A percentile compares a stretch with the other conserved stretches of the same genome.
Conservation (phyloP, 257 asterid species). For the Nicotiana sylvestris region DNA sequence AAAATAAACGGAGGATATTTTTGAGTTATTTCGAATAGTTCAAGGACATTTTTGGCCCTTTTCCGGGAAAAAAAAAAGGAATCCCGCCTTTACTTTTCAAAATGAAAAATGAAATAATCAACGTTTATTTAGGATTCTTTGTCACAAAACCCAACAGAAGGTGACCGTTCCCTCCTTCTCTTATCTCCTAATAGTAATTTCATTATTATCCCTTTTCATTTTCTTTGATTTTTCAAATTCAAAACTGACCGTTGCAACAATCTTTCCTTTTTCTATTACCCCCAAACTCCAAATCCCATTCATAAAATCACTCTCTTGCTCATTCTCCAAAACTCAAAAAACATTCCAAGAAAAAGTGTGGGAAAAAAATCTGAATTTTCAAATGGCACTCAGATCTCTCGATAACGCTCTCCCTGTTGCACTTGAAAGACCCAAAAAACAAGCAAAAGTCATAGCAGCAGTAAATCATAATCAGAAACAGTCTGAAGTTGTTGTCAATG, state of each 20-base stretch:
- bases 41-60: too few relatives aligned
- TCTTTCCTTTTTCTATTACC: slow-evolving; percentile 20
- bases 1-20: too few relatives aligned
- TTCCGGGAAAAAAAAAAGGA: neutral
- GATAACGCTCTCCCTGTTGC: slow-evolving; percentile 66
- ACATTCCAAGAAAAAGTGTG: too few relatives aligned
- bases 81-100: neutral
- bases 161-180: slow-evolving; percentile 37
- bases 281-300: slow-evolving; percentile 16
- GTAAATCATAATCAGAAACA: slow-evolving; percentile 30
- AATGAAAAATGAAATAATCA: neutral
- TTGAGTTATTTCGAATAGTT: too few relatives aligned
- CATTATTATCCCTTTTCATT: neutral
- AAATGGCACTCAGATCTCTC: slow-evolving; percentile 84
- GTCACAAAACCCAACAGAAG: neutral
- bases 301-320: slow-evolving; percentile 19
- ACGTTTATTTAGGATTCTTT: neutral
- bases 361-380: neutral
- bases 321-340: neutral
- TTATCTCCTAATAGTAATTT: neutral
- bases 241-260: slow-evolving; percentile 64
- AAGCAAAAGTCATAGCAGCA: slow-evolving; percentile 39
- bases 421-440: slow-evolving; percentile 74
- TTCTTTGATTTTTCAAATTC: slow-evolving; percentile 40
- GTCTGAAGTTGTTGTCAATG: slow-evolving; percentile 48